Evolutionary conservation across 2,329 filamentous ascomycete genomes (phyloP), one percentile per base, ranked within the genome.

Genomic region (Pseudonectria foliicola): DNA sequence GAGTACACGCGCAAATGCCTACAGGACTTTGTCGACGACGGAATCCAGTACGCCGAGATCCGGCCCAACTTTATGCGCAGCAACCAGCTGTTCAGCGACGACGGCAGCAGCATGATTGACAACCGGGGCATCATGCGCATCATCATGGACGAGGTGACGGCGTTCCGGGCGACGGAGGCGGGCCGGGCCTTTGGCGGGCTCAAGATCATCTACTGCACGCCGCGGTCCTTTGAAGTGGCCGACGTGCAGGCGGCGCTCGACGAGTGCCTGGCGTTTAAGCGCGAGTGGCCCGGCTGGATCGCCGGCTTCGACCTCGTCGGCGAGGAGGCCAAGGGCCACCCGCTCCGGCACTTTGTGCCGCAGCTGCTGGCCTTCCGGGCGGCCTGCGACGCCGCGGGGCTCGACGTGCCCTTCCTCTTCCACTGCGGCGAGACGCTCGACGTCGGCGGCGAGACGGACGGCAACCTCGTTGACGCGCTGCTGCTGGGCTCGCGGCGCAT

Each of bases 341-440:
- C 82, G 7, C 68, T 82, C 4, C 69, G 64, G 29, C 66, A 71
- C 34, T 78, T 76, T 37, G 58, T 73, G 1, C 48, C 57, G 0
- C 65, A 80, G 41, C 67, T 85, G 6, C 57, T 79, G 3, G 62
- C 64, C 1, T 83, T 84, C 50, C 61, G 67, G 34, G 48, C 63
- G 21, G 59, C 65, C 1, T 85, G 80, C 57, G 50, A 59, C 6
- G 38, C 45, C 2, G 53, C 64, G 1, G 48, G 52, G 0, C 39
- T 82, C 4, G 66, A 77, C 0, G 82, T 87, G 3, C 82, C 82
- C 0, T 85, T 86, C 50, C 63, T 87, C 26, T 84, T 87, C 50
- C 82, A 88, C 59, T 85, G 82, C 44, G 83, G 82, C 15, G 83
- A 88, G 61, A 85, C 82, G 1, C 65, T 85, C 4, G 77, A 85